A percentile compares a stretch with the other conserved stretches of the same genome.
These are phyloP conservation scores for Nicotiana benthamiana DNA, from an alignment of 257 asterid species.

Conservation along the genomic window DNA sequence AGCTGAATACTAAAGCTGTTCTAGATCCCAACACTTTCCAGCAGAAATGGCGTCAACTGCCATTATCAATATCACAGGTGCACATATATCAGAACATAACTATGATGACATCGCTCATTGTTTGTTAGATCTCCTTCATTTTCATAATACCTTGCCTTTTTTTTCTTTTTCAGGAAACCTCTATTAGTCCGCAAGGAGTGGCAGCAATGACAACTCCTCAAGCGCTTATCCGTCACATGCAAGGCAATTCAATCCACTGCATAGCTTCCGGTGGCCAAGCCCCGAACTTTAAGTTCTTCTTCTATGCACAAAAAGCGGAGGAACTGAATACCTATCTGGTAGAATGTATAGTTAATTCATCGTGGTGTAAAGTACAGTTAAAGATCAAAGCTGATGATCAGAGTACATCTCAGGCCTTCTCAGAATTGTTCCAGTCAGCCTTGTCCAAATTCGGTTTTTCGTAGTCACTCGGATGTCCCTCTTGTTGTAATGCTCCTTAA, in stretches of 20 bases:
- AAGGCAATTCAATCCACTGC: constrained; percentile 70
- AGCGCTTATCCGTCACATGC: constrained; percentile 78
- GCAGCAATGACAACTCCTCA: constrained; percentile 69
- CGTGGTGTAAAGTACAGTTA: constrained; percentile 67
- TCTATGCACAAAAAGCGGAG: constrained; percentile 71
- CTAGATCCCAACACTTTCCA: constrained; percentile 69
- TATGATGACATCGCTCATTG: background rate
- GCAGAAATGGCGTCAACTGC: constrained; percentile 95
- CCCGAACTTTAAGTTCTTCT: constrained; percentile 87
- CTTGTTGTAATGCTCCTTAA: constrained; percentile 7
- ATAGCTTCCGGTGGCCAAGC: constrained; percentile 98
- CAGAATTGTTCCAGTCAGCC: constrained; percentile 65
- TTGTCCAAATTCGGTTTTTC: constrained; percentile 52
- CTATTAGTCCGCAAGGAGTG: constrained; percentile 70
- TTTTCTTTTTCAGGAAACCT: constrained; percentile 46
- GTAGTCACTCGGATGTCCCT: constrained; percentile 7
- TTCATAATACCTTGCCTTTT: background rate
- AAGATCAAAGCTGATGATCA: constrained; percentile 94
- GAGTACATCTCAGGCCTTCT: constrained; percentile 62
- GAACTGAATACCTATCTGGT: constrained; percentile 60
- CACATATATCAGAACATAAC: background rate
- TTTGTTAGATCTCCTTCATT: background rate
- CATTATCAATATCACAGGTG: constrained; percentile 67
- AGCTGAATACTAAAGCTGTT: constrained; percentile 66
- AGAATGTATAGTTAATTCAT: constrained; percentile 73